Base-by-base conservation (phyloP, 108 stramenopile species). In the Fragilariopsis cylindrus region DNA sequence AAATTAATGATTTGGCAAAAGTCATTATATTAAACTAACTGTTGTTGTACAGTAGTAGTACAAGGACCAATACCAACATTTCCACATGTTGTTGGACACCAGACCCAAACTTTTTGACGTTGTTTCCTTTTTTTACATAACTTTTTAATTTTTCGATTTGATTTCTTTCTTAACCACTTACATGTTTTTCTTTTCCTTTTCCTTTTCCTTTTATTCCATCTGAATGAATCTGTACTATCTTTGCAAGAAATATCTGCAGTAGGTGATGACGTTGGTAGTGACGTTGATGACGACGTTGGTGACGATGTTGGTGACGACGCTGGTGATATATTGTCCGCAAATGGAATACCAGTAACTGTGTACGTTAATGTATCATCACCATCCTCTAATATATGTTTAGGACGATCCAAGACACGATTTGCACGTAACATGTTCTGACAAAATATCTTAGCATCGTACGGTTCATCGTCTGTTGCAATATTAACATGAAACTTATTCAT, bases 401-500 rank as follows among this genome's bases (percentile, higher is more conserved):
- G 58, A 41, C 58, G 39, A 11, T 41, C 39, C 39, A 60, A 30
- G 3, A 11, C 19, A 60, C 58, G 58, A 16, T 18, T 16, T 21
- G 16, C 19, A 60, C 30, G 58, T 40, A 60, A 18, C 0, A 5
- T 40, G 11, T 60, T 60, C 58, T 21, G 16, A 40, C 58, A 60
- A 40, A 21, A 60, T 12, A 60, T 11, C 58, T 11, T 41, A 41
- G 41, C 58, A 21, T 60, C 9, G 16, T 30, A 18, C 6, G 58
- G 58, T 60, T 60, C 58, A 30, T 60, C 58, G 11, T 16, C 58
- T 12, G 58, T 60, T 18, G 58, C 58, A 21, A 60, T 30, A 30
- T 60, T 60, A 0, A 60, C 39, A 40, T 60, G 58, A 40, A 60
- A 60, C 41, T 60, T 60, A 30, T 60, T 60, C 58, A 60, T 60